A percentile compares a stretch with the other conserved stretches of the same genome.
Conservation (phyloP, 768 basidiomycete species). For the Agaricus sinodeliciosus region DNA sequence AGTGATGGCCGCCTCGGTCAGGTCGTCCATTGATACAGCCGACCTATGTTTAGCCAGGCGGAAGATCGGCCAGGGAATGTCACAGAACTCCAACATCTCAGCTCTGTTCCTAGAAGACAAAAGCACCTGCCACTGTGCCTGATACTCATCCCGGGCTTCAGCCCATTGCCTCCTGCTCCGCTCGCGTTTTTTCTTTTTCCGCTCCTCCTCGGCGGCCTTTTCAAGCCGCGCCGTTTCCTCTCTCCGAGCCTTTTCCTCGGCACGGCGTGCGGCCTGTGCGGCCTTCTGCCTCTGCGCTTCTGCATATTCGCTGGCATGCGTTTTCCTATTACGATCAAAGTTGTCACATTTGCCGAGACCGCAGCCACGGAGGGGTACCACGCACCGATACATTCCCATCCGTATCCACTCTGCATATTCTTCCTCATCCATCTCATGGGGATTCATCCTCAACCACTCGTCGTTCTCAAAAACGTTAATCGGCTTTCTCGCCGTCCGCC, state of each 20-base stretch:
- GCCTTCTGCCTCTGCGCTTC: conserved; percentile 54
- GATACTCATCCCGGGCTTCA: conserved; percentile 46
- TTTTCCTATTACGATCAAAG: conserved; percentile 40
- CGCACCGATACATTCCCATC: conserved; percentile 77
- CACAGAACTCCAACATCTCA: conserved; percentile 37
- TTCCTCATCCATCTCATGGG: conserved; percentile 67
- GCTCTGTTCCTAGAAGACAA: conserved; percentile 24
- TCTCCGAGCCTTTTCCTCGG: conserved; percentile 45
- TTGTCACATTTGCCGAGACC: background rate
- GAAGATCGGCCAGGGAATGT: conserved; percentile 73
- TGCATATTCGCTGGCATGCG: conserved; percentile 59
- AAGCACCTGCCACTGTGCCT: conserved; percentile 50
- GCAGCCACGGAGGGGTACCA: background rate
- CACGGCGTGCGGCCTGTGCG: conserved; percentile 42
- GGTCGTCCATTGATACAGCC: conserved; percentile 33
- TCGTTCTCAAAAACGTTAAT: conserved; percentile 24
- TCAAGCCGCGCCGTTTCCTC: conserved; percentile 48
- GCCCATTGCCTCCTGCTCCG: conserved; percentile 36
- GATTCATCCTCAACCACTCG: conserved; percentile 36
- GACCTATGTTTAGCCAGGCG: conserved; percentile 15
- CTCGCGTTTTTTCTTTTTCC: conserved; percentile 40
- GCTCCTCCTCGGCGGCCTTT: conserved; percentile 45
- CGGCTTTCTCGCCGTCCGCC: conserved; percentile 33
- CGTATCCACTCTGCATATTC: conserved; percentile 87
- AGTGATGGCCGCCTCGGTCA: conserved; percentile 50